Percentiles rank a stretch among this genome's conserved stretches.
These are phyloP conservation scores for Apophysomyces ossiformis DNA, from an alignment of 371 early-diverging fungal genomes.

Conservation along the genomic window DNA sequence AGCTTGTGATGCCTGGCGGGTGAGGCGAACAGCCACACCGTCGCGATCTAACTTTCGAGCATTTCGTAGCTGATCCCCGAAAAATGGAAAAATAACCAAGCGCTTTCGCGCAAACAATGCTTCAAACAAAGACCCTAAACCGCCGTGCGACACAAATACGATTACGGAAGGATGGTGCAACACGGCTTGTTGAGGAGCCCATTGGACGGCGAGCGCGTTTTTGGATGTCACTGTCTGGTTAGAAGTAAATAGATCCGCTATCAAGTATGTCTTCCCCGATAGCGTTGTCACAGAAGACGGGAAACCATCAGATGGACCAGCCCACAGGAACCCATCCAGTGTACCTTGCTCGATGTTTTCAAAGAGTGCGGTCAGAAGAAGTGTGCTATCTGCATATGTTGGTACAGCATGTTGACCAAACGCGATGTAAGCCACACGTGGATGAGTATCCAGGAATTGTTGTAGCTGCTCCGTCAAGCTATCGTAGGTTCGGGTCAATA, in stretches of 20 bases:
- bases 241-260: background rate
- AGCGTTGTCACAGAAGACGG: conserved; percentile 19
- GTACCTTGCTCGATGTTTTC: conserved; percentile 21
- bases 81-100: conserved; percentile 35
- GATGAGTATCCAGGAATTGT: conserved; percentile 23
- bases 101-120: conserved; percentile 33
- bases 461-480: conserved; percentile 9
- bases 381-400: conserved; percentile 1
- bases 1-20: background rate
- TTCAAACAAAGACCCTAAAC: conserved; percentile 40
- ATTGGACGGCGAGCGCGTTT: too few relatives aligned
- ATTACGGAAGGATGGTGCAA: conserved; percentile 35
- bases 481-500: conserved; percentile 23
- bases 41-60: background rate
- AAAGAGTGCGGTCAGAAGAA: conserved; percentile 24
- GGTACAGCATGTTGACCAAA: conserved; percentile 38
- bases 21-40: background rate
- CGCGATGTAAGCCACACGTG: conserved; percentile 37
- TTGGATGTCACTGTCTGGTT: conserved; percentile 16
- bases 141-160: conserved; percentile 49
- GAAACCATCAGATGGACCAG: background rate
- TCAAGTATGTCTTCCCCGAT: conserved; percentile 7
- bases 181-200: conserved; percentile 50
- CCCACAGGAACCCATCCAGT: conserved; percentile 49
- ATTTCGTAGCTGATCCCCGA: conserved; percentile 42